These are phyloP conservation scores for Spinacia oleracea DNA, from an alignment of 179 eudicot species.

Conservation along the genomic window DNA sequence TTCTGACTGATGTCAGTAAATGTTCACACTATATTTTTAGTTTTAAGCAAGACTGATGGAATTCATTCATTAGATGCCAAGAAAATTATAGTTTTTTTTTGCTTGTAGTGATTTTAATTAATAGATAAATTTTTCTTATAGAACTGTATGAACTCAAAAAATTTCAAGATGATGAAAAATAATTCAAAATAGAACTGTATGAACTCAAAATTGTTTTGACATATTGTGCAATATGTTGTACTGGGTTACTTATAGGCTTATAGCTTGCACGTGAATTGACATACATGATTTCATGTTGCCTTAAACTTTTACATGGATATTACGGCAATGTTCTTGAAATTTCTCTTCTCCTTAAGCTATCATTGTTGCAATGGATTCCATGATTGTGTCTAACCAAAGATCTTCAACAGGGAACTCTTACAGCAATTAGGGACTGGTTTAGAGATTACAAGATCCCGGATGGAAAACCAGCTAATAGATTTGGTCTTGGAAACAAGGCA, in stretches of 20 bases:
- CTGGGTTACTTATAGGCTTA: neutral
- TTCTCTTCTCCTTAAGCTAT: neutral
- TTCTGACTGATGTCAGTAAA: neutral
- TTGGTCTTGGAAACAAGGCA: conserved; percentile 91
- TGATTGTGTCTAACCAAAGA: neutral
- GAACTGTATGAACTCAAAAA: too few relatives aligned
- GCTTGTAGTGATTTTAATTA: too few relatives aligned
- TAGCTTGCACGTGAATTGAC: neutral
- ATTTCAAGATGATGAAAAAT: too few relatives aligned
- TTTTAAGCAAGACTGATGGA: neutral
- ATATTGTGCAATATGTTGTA: neutral
- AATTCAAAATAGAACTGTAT: neutral
- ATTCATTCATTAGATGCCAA: neutral
- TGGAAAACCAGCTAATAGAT: conserved; percentile 97
- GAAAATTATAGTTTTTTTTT: neutral
- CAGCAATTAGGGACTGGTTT: conserved; percentile 99
- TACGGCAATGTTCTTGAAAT: neutral
- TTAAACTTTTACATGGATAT: neutral
- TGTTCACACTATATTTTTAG: neutral
- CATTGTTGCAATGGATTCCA: neutral
- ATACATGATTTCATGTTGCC: neutral
- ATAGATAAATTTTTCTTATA: too few relatives aligned
- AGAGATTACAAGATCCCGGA: conserved; percentile 99
- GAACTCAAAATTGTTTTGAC: neutral
- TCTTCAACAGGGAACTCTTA: conserved; percentile 76